phyloP scores from a whole-genome alignment of 2,329 filamentous ascomycete species.

The Arthroderma sp. region DNA sequence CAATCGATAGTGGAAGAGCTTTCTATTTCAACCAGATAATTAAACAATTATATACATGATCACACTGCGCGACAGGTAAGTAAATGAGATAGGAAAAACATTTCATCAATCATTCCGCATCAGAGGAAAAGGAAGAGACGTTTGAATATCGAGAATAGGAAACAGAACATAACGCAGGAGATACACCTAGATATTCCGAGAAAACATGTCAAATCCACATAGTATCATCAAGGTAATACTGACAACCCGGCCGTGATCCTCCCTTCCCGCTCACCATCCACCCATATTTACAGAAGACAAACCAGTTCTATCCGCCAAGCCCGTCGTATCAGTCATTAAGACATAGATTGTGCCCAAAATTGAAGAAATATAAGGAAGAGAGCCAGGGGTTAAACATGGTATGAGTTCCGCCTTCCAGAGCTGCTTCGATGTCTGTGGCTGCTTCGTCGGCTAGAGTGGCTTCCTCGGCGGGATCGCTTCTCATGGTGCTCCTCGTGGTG shows the following conservation, averaged over 20 bases:
- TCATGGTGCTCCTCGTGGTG: conserved; percentile 26
- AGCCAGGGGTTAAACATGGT: neutral
- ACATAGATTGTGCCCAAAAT: neutral
- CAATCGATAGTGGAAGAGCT: neutral
- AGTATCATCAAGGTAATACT: neutral
- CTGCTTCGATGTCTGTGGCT: conserved; percentile 13
- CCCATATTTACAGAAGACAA: neutral
- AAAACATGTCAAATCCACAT: neutral
- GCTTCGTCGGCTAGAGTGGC: conserved; percentile 20
- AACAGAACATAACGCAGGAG: neutral
- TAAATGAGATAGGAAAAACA: neutral
- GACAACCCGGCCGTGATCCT: neutral
- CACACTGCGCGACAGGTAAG: neutral
- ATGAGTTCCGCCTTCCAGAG: conserved; percentile 9
- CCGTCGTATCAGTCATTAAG: neutral
- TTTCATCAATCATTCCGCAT: neutral
- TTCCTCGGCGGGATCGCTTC: conserved; percentile 25
- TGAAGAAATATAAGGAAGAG: neutral
- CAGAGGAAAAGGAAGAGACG: neutral
- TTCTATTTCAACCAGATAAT: neutral
- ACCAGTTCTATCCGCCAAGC: neutral
- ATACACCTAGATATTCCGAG: neutral
- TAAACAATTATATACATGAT: neutral
- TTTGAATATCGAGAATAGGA: neutral
- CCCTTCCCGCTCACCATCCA: neutral